These are phyloP conservation scores for Pisolithus thermaeus DNA, from an alignment of 1,284 basidiomycete genomes.

Conservation along the genomic window DNA sequence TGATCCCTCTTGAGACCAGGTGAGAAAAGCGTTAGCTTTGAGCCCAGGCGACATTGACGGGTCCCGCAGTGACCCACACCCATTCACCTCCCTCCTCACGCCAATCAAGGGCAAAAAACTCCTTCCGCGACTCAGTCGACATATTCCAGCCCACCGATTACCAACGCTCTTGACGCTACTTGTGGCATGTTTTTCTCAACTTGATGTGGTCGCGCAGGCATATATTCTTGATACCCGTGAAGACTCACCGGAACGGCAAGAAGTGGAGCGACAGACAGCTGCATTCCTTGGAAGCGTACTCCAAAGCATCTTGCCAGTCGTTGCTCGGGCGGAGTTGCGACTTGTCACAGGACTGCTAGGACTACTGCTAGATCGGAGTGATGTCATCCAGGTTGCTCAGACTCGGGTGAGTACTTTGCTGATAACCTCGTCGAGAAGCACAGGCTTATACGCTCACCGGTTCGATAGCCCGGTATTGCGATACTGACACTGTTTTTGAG, in stretches of 20 bases:
- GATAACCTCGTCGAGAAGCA: constrained; percentile 2
- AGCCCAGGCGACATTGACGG: not conserved
- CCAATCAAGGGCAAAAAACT: constrained; percentile 93
- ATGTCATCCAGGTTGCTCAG: constrained; percentile 66
- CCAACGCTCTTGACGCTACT: constrained; percentile 88
- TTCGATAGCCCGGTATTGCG: constrained; percentile 79
- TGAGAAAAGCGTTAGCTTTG: constrained; percentile 17
- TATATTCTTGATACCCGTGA: constrained; percentile 62
- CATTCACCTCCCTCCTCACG: constrained; percentile 89
- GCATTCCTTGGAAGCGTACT: constrained; percentile 83
- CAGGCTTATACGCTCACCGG: not conserved
- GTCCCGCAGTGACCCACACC: constrained; percentile 76
- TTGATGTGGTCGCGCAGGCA: constrained; percentile 83
- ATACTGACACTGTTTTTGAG: constrained; percentile 90
- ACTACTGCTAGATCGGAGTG: constrained; percentile 77
- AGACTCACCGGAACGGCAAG: constrained; percentile 58
- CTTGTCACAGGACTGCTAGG: constrained; percentile 86
- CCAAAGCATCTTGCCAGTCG: constrained; percentile 80
- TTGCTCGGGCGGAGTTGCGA: constrained; percentile 73
- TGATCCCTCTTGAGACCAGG: constrained; percentile 91
- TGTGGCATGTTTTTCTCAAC: constrained; percentile 88
- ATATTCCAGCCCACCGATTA: constrained; percentile 75
- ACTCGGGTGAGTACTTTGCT: constrained; percentile 57
- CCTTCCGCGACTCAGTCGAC: constrained; percentile 85
- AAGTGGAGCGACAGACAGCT: constrained; percentile 85